A percentile compares a stretch with the other conserved stretches of the same genome.
phyloP scores from a whole-genome alignment of 192 early-diverging fungal genomes.

The Podila verticillata region DNA sequence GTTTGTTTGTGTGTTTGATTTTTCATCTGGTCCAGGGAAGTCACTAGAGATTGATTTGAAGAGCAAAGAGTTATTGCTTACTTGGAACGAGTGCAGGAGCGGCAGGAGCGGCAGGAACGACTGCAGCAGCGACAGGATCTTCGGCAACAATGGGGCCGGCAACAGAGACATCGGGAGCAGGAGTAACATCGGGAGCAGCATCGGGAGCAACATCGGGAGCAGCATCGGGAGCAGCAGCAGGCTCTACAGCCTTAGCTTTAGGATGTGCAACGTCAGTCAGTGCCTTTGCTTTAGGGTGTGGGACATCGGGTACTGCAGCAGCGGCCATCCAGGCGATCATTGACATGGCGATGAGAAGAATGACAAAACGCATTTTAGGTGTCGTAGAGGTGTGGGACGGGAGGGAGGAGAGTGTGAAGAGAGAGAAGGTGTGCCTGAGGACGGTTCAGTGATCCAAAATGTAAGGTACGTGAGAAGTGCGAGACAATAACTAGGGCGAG shows the following conservation, averaged over 20 bases:
- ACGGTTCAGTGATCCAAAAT: background rate
- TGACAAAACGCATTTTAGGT: conserved; percentile 19
- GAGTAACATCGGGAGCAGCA: background rate
- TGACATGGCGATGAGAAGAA: conserved; percentile 16
- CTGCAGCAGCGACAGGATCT: background rate
- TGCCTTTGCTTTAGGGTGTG: background rate
- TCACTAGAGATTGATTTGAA: background rate
- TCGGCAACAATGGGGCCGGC: background rate
- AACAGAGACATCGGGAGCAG: background rate
- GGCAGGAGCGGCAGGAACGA: background rate
- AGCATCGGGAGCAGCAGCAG: background rate
- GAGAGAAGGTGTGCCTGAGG: background rate
- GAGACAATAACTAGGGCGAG: background rate
- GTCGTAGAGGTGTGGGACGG: background rate
- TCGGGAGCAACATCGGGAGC: background rate
- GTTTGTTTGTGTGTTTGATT: too few species aligned
- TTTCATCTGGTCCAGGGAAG: too few species aligned
- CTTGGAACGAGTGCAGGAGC: background rate
- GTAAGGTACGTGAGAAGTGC: background rate
- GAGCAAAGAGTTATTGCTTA: background rate
- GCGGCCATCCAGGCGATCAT: conserved; percentile 20
- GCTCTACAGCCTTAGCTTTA: background rate
- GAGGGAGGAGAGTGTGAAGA: background rate
- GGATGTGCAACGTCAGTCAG: background rate
- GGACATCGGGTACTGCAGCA: conserved; percentile 1